A percentile compares a stretch with the other conserved stretches of the same genome.
Conservation (phyloP, 768 basidiomycete species). For the Tricholoma matsutake region DNA sequence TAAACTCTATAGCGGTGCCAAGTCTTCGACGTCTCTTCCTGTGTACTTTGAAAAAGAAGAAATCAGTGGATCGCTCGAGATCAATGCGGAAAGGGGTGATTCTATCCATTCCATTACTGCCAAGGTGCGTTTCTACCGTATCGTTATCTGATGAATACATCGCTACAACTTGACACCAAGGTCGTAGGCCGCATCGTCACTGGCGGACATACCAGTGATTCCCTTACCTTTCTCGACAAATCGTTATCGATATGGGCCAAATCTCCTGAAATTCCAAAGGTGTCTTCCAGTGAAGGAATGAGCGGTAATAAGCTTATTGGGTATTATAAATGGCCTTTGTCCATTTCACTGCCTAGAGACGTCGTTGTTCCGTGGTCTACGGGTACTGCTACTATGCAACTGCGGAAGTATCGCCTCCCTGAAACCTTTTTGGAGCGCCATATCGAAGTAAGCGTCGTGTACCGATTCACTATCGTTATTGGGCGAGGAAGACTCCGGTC, state of each 20-base stretch:
- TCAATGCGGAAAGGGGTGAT: neutral
- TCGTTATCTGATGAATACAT: neutral
- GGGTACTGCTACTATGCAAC: too few relatives aligned
- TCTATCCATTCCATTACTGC: conserved; percentile 17
- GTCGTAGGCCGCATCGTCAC: conserved; percentile 26
- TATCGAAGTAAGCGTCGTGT: conserved; percentile 31
- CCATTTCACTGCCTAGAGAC: conserved; percentile 35
- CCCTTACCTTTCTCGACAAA: conserved; percentile 29
- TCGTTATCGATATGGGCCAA: conserved; percentile 31
- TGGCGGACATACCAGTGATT: conserved; percentile 25
- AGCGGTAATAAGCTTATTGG: conserved; percentile 22
- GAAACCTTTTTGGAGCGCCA: conserved; percentile 35
- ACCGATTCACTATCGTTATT: conserved; percentile 35
- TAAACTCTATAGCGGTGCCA: conserved; percentile 1
- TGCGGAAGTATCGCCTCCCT: conserved; percentile 15
- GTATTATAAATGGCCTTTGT: conserved; percentile 37
- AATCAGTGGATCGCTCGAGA: neutral
- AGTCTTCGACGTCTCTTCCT: neutral
- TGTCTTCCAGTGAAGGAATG: conserved; percentile 12
- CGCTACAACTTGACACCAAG: too few relatives aligned
- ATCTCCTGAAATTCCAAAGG: conserved; percentile 27
- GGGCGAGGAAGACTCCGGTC: conserved; percentile 35
- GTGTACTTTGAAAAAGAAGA: neutral
- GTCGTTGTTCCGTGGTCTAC: conserved; percentile 16
- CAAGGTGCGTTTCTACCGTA: conserved; percentile 16